These are phyloP conservation scores for Cytospora schulzeri DNA, from an alignment of 2,329 filamentous ascomycete species.

Conservation along the genomic window DNA sequence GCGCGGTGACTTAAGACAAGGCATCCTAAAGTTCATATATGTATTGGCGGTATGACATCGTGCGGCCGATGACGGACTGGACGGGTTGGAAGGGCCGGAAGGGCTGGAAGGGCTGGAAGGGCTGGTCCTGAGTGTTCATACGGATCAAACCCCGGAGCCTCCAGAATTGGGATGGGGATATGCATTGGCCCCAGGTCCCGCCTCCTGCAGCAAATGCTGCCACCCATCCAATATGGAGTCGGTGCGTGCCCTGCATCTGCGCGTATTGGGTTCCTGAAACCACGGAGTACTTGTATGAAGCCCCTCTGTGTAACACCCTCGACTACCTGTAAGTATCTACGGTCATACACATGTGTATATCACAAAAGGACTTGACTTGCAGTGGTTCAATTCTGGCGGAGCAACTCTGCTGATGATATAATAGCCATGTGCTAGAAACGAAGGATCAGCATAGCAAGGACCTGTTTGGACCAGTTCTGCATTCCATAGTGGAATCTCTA, in stretches of 20 bases:
- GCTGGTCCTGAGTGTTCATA: not conserved
- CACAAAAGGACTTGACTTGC: not conserved
- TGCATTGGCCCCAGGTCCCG: constrained; percentile 21
- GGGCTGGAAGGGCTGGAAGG: not conserved
- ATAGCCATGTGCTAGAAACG: not conserved
- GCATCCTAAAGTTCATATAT: not conserved
- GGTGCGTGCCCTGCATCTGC: constrained; percentile 20
- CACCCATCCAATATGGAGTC: constrained; percentile 23
- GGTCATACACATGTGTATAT: constrained; percentile 24
- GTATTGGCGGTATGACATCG: not conserved
- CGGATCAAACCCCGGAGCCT: not conserved
- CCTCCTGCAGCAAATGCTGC: constrained; percentile 28
- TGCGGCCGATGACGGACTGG: not conserved
- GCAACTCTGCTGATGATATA: not conserved
- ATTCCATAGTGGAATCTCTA: too few species aligned
- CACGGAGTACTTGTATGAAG: not conserved
- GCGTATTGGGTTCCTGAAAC: constrained; percentile 26
- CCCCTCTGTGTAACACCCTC: constrained; percentile 26
- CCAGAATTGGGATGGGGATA: constrained; percentile 1
- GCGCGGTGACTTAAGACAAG: not conserved
- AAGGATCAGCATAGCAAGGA: not conserved
- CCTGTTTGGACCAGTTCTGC: too few species aligned
- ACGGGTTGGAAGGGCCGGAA: not conserved
- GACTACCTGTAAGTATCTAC: constrained; percentile 11
- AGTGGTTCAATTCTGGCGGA: not conserved